These are phyloP conservation scores for Diaporthe vaccinii DNA, from an alignment of 2,329 filamentous ascomycete species.

Conservation along the genomic window DNA sequence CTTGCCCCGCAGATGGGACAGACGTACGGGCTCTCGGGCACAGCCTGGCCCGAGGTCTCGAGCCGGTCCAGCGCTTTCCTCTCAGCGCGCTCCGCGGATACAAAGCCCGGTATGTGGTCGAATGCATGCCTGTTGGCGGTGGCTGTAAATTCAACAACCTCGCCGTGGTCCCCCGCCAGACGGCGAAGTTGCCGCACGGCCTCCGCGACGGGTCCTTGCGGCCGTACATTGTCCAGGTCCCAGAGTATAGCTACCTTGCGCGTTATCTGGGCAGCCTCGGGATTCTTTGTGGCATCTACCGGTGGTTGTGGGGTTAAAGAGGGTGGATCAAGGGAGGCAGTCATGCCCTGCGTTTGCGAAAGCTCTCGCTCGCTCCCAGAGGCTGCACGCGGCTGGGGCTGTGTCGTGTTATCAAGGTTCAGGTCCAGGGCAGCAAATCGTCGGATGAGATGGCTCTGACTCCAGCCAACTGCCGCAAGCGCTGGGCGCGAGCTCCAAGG, in stretches of 20 bases:
- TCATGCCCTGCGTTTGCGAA: background rate
- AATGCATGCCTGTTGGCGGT: background rate
- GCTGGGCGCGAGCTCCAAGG: background rate
- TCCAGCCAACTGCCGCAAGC: background rate
- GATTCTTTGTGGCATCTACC: background rate
- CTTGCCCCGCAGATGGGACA: background rate
- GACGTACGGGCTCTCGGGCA: background rate
- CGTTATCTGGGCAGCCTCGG: background rate
- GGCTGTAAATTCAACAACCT: background rate
- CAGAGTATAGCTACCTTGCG: background rate
- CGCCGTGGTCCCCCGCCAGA: background rate
- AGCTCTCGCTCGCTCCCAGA: background rate
- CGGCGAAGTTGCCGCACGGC: background rate
- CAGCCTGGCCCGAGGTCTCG: background rate
- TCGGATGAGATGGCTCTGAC: background rate
- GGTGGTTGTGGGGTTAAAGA: background rate
- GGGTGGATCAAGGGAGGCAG: background rate
- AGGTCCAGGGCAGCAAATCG: background rate
- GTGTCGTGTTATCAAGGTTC: background rate
- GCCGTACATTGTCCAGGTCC: background rate
- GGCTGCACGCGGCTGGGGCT: background rate
- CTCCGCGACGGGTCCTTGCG: background rate
- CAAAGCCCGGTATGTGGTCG: background rate
- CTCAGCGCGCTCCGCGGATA: background rate
- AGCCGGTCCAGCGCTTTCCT: background rate